These are phyloP conservation scores for Eutypa lata DNA, from an alignment of 2,329 filamentous ascomycete species.

Conservation along the genomic window DNA sequence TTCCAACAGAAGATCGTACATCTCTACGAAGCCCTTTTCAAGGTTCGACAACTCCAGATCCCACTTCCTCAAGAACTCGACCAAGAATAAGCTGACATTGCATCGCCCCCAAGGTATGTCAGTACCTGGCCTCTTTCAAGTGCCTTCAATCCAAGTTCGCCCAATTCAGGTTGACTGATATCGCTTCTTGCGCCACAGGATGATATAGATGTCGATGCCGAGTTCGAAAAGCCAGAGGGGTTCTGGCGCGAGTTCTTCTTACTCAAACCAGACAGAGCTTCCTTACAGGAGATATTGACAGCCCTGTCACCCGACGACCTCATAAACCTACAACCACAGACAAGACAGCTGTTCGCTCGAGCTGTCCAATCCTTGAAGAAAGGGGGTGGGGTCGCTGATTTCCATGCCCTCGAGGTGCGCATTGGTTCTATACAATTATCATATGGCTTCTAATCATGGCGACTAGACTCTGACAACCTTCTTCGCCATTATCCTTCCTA, in stretches of 20 bases:
- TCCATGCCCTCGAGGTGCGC: constrained; percentile 82
- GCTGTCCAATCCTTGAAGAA: constrained; percentile 68
- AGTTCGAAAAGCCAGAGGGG: constrained; percentile 72
- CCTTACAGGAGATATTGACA: constrained; percentile 66
- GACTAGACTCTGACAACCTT: constrained; percentile 83
- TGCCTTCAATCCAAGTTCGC: neutral
- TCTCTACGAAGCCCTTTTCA: constrained; percentile 83
- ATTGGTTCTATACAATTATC: neutral
- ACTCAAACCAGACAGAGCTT: constrained; percentile 70
- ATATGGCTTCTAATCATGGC: constrained; percentile 33
- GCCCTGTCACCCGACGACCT: constrained; percentile 71
- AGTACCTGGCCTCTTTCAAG: neutral
- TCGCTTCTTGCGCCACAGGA: constrained; percentile 34
- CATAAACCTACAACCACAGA: constrained; percentile 72
- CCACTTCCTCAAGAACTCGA: constrained; percentile 12
- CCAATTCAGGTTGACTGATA: constrained; percentile 17
- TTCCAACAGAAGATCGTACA: constrained; percentile 94
- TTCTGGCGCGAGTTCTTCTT: constrained; percentile 98
- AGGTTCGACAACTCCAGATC: constrained; percentile 44
- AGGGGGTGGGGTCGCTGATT: constrained; percentile 58
- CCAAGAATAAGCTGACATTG: constrained; percentile 22
- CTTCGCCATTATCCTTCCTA: constrained; percentile 75
- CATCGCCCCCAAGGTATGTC: constrained; percentile 23
- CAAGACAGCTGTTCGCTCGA: constrained; percentile 72
- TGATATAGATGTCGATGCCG: constrained; percentile 56